Evolutionary conservation across 805 yeast species (phyloP), one percentile per base, ranked within the genome.

Genomic region (Candida stauntonica): DNA sequence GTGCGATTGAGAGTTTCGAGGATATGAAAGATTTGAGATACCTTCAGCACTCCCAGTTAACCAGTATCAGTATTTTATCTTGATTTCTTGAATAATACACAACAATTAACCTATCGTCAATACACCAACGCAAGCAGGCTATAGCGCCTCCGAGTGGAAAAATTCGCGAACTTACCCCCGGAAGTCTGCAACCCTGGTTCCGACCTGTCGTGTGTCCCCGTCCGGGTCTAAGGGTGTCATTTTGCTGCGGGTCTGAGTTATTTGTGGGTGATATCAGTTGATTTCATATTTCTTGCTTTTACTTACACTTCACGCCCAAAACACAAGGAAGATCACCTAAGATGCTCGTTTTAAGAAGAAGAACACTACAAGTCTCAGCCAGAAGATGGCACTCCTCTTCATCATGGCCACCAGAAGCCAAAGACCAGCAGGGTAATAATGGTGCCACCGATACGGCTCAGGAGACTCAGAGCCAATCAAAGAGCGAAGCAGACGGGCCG

Each of bases 301-400:
- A n/a, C n/a, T n/a, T n/a, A n/a, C n/a, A n/a, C n/a, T n/a, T n/a
- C n/a, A n/a, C n/a, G n/a, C n/a, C n/a, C n/a, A n/a, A n/a, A n/a
- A n/a, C n/a, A n/a, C n/a, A n/a, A 21, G 24, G 9, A 11, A 21
- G 24, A 21, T 21, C 24, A 21, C 7, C 24, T 11, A 16, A 7
- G 17, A 33, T 33, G 36, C 36, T 33, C 18, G 17, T 31, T 24
- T 17, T 26, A 17, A 35, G 27, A 12, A 6, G 26, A 30, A 20
- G 29, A 7, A 24, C 28, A 2, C 18, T 38, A 23, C 31, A 17
- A 16, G 20, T 31, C 17, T 15, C 35, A 16, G 36, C 42, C 38
- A 44, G 43, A 41, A 44, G 48, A 41, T 44, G 45, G 41, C 48
- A 44, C 39, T 44, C 48, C 32, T 44, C 48, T 5, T 44, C 48